Percentiles rank a stretch among this genome's conserved stretches.
phyloP scores from a whole-genome alignment of 1,139 yeast genomes.

The Saccharomyces pastorianus region DNA sequence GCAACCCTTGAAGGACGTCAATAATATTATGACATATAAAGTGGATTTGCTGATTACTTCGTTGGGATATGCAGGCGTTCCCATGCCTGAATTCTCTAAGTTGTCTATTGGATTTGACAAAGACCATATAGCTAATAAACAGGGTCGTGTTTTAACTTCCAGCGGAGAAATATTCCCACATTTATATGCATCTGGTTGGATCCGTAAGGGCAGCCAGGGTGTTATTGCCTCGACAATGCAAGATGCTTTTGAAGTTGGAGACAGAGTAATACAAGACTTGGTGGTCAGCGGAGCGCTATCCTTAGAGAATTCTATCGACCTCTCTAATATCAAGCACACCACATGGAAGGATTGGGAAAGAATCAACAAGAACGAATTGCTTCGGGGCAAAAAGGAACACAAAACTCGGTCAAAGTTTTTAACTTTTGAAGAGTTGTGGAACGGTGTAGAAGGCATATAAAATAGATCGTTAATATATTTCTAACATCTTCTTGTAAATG shows the following conservation, averaged over 20 bases:
- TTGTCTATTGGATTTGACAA: constrained; percentile 49
- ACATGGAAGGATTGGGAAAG: constrained; percentile 69
- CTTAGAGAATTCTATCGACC: constrained; percentile 25
- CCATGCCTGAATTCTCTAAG: constrained; percentile 49
- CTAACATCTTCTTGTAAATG: neutral
- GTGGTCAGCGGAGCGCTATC: constrained; percentile 6
- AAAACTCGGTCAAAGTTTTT: constrained; percentile 40
- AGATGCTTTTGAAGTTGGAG: constrained; percentile 73
- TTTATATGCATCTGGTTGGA: constrained; percentile 87
- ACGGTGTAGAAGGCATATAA: neutral
- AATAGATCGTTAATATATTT: neutral
- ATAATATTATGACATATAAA: constrained; percentile 34
- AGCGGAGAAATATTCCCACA: constrained; percentile 38
- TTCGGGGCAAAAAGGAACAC: constrained; percentile 40
- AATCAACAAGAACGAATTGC: constrained; percentile 48
- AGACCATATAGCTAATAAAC: constrained; percentile 51
- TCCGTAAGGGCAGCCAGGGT: constrained; percentile 79
- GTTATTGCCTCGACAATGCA: constrained; percentile 88
- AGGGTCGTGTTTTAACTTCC: constrained; percentile 48
- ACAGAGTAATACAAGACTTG: constrained; percentile 50
- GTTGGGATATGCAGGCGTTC: constrained; percentile 72
- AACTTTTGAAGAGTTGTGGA: constrained; percentile 12
- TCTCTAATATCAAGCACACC: constrained; percentile 34
- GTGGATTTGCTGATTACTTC: constrained; percentile 73
- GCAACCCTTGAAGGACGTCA: constrained; percentile 26